These are phyloP conservation scores for Phytophthora tubulina DNA, from an alignment of 352 stramenopile genomes.

Conservation along the genomic window DNA sequence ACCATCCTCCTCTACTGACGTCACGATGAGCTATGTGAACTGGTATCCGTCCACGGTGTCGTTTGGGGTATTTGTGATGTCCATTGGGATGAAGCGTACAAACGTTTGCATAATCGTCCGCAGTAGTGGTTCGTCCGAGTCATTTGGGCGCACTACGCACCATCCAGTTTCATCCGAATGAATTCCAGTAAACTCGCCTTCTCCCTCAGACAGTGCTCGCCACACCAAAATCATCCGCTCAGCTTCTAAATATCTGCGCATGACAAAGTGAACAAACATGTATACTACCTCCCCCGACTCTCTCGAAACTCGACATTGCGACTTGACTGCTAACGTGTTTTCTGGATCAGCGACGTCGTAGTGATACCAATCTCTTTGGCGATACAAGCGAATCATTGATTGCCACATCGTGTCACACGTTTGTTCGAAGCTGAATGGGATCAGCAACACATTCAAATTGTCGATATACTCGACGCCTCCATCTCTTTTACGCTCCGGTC, in stretches of 20 bases:
- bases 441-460: constrained; percentile 34
- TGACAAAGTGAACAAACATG: constrained; percentile 36
- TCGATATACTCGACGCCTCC: constrained; percentile 32
- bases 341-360: constrained; percentile 34
- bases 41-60: constrained; percentile 17
- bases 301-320: constrained; percentile 27
- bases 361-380: constrained; percentile 18
- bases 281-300: constrained; percentile 14
- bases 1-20: constrained; percentile 37
- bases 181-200: constrained; percentile 41
- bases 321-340: constrained; percentile 51
- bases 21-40: constrained; percentile 41
- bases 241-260: constrained; percentile 49
- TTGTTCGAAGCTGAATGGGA: constrained; percentile 24
- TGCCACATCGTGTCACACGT: constrained; percentile 37
- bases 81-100: constrained; percentile 34
- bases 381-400: constrained; percentile 26
- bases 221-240: constrained; percentile 63
- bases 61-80: neutral
- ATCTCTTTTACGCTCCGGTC: constrained; percentile 20
- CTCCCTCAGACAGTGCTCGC: constrained; percentile 52
- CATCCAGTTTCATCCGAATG: constrained; percentile 68
- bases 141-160: constrained; percentile 47
- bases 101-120: constrained; percentile 35
- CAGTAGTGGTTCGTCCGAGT: constrained; percentile 20